Evolutionary conservation across 495 filamentous ascomycete genomes (phyloP), one percentile per base, ranked within the genome.

Genomic region (Hyphodiscus hymeniophilus): DNA sequence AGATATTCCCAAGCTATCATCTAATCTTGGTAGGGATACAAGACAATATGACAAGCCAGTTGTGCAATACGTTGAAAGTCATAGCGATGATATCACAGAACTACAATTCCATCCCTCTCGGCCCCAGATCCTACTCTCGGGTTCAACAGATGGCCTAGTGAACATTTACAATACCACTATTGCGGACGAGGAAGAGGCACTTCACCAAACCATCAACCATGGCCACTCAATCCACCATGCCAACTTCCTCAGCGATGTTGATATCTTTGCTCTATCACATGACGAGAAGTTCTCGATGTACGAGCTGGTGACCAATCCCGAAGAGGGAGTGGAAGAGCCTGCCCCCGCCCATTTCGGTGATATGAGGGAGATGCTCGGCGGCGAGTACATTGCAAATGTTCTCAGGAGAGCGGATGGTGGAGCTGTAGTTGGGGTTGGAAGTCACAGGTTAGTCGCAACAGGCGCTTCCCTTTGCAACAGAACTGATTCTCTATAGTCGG

Each of bases 51-150:
- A 48, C 20, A 50, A 48, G 31, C 59, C 68, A 42, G 62, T 63
- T 42, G 63, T 72, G 55, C 56, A 83, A 57, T 92, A 91, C 58
- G 71, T 80, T 26, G 91, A 97, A 57, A 84, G 86, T 41, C 91
- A 97, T 63, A 91, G 84, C 46, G 91, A 97, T 64, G 89, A 95
- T 61, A 75, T 97, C 40, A 95, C 91, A 18, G 81, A 87, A 75
- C 72, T 94, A 10, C 75, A 80, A 64, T 88, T 84, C 58, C 83
- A 90, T 65, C 82, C 83, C 33, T 72, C 63, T 31, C 64, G 66
- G 26, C 72, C 76, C 28, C 67, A 75, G 42, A 69, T 84, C 24
- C 73, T 96, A 12, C 72, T 95, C 16, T 89, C 87, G 24, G 89
- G 88, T 50, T 89, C 85, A 43, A 95, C 89, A n/a, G 92, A 98